Percentiles rank a stretch among this genome's conserved stretches.
These are phyloP conservation scores for Leucaena leucocephala DNA, from an alignment of 306 rosid genomes.

Conservation along the genomic window DNA sequence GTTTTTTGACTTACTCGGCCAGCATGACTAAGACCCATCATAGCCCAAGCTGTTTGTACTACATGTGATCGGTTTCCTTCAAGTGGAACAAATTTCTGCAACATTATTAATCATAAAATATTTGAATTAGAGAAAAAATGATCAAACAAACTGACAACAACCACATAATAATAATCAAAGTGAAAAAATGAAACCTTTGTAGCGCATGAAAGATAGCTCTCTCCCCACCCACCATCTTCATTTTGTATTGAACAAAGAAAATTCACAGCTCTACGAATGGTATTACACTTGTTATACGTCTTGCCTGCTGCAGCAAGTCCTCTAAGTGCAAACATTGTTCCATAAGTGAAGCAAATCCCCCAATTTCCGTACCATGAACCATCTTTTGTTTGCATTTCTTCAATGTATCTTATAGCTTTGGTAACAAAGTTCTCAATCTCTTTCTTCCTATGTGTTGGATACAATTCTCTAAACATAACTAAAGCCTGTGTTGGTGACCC, in stretches of 20 bases:
- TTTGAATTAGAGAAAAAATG: neutral
- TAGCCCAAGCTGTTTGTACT: slow-evolving; percentile 70
- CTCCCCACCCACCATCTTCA: slow-evolving; percentile 76
- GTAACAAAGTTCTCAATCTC: neutral
- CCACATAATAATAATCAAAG: neutral
- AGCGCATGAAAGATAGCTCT: slow-evolving; percentile 61
- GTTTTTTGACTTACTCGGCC: slow-evolving; percentile 43
- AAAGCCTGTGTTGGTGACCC: slow-evolving; percentile 6
- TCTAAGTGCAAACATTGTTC: too few species aligned
- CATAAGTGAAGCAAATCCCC: too few species aligned
- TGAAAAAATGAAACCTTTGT: slow-evolving; percentile 39
- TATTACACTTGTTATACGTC: too few species aligned
- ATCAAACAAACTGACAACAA: neutral
- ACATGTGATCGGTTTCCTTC: slow-evolving; percentile 61
- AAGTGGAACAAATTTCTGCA: slow-evolving; percentile 52
- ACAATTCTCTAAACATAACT: neutral
- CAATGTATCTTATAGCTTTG: too few species aligned
- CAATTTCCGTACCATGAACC: too few species aligned
- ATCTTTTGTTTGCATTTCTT: too few species aligned
- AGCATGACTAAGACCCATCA: slow-evolving; percentile 61
- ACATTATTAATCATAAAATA: neutral
- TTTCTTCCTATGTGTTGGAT: neutral
- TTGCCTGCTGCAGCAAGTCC: too few species aligned
- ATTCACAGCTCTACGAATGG: too few species aligned
- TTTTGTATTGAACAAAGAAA: too few species aligned